Evolutionary conservation across 2,329 filamentous ascomycete genomes (phyloP).

Genomic region (Microcyclosporella mali): DNA sequence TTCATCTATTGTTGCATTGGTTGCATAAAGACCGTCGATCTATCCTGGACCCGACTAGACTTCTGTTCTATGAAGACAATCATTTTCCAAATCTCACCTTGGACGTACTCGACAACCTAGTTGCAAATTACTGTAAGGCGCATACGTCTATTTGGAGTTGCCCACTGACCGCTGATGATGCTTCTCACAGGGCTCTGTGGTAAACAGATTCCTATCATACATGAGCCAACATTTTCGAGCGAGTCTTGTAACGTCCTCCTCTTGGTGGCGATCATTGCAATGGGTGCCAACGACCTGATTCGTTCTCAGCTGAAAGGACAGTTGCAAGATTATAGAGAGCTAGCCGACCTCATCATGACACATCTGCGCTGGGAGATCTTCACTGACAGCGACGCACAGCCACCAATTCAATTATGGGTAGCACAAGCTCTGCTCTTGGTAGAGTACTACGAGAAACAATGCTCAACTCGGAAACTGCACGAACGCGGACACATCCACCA

Average conservation of each 20-base stretch:
- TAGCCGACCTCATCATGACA: conserved; percentile 84
- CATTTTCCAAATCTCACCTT: conserved; percentile 58
- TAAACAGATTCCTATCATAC: conserved; percentile 82
- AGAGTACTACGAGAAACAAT: conserved; percentile 75
- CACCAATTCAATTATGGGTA: conserved; percentile 80
- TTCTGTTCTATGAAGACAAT: conserved; percentile 1
- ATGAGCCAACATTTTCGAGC: conserved; percentile 83
- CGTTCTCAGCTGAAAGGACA: conserved; percentile 67
- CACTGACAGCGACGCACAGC: conserved; percentile 61
- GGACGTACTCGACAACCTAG: conserved; percentile 89
- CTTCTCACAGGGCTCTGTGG: conserved; percentile 58
- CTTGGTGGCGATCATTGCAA: conserved; percentile 78
- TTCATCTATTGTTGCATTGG: too few species aligned
- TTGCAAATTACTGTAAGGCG: conserved; percentile 67
- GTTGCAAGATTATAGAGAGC: conserved; percentile 66
- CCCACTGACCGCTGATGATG: too few species aligned
- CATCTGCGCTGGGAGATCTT: conserved; percentile 90
- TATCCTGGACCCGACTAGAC: conserved; percentile 3
- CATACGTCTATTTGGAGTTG: too few species aligned
- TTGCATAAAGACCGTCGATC: neutral
- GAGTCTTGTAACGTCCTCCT: conserved; percentile 75
- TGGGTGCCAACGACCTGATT: conserved; percentile 80
- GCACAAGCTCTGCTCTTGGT: conserved; percentile 90
- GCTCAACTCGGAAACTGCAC: conserved; percentile 86
- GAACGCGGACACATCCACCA: conserved; percentile 84